Base-by-base conservation (phyloP, 2,329 filamentous ascomycete genomes). In the Aspergillus sp. region DNA sequence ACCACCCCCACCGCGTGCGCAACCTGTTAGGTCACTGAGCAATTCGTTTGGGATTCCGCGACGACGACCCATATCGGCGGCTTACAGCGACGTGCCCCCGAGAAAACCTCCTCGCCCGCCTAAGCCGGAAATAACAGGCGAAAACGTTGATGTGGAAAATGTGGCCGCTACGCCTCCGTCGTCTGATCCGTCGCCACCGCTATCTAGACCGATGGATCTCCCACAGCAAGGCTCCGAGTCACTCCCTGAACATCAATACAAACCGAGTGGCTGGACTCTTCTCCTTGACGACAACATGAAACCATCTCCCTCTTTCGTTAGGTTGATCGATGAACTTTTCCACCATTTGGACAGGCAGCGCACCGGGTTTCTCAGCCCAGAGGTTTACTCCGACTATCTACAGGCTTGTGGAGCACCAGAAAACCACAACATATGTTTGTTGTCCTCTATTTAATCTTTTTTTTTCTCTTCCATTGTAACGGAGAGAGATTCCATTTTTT, bases 391-490 rank as follows among this genome's bases (percentile, higher is more conserved):
- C 6, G 27, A 50, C 19, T 58, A 58, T 11, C 17, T 53, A 7
- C 50, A 58, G 9, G 45, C 56, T 14, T 58, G 56, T n/a, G 56
- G 56, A 15, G 56, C 56, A 44, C 56, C 56, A 23, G 15, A 19
- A 5, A 45, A 25, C 4, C 50, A 58, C 25, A 58, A 58, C 19
- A 53, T 50, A 31, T 58, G 56, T 58, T 12, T 3, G 44, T 35
- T 27, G 17, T 23, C 52, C n/a, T 17, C 9, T 27, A 15, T 6
- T 31, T 25, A 14, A 9, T 8, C 12, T 17, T n/a, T 9, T 39
- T 4, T 6, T 12, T 17, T n/a, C 6, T 39, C 8, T 6, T 8
- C 27, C 9, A 31, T 31, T 0, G 8, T 7, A 31, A 31, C 27
- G 9, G 27, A 31, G 9, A 31, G 8, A 11, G 27, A 9, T 9